A percentile compares a stretch with the other conserved stretches of the same genome.
Evolutionary conservation across 2,329 filamentous ascomycete genomes (phyloP).

Genomic region (Penicillium sp.): DNA sequence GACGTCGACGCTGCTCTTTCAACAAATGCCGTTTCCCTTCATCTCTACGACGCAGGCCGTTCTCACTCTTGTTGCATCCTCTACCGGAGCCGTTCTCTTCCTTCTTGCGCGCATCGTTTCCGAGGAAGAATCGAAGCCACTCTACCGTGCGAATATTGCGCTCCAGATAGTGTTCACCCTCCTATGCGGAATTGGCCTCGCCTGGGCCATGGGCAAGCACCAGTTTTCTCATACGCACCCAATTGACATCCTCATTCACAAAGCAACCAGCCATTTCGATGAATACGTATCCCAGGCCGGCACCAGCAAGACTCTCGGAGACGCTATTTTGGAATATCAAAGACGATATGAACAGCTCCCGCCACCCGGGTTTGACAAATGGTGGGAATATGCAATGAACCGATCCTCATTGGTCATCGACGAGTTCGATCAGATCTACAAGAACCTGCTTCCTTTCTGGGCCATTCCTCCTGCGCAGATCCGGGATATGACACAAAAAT

Average conservation of each 20-base stretch:
- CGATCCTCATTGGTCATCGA: slow-evolving; percentile 53
- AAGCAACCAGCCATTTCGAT: slow-evolving; percentile 47
- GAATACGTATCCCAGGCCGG: slow-evolving; percentile 47
- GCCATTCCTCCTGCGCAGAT: slow-evolving; percentile 49
- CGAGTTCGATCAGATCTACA: slow-evolving; percentile 56
- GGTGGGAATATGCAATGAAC: slow-evolving; percentile 53
- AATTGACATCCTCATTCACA: slow-evolving; percentile 51
- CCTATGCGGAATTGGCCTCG: slow-evolving; percentile 41
- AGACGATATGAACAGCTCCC: slow-evolving; percentile 51
- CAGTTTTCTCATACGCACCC: slow-evolving; percentile 47
- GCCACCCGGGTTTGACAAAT: slow-evolving; percentile 56
- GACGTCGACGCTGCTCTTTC: slow-evolving; percentile 31
- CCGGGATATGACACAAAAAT: slow-evolving; percentile 49
- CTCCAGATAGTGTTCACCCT: slow-evolving; percentile 38
- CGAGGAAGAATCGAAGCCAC: slow-evolving; percentile 28
- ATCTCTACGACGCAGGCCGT: slow-evolving; percentile 26
- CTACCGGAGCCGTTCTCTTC: slow-evolving; percentile 27
- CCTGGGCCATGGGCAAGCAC: slow-evolving; percentile 40
- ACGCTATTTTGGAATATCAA: slow-evolving; percentile 50
- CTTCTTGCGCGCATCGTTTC: slow-evolving; percentile 24
- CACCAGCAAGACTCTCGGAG: slow-evolving; percentile 44
- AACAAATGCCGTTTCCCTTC: slow-evolving; percentile 30
- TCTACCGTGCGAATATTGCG: slow-evolving; percentile 26
- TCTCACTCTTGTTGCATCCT: slow-evolving; percentile 31
- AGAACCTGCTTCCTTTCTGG: slow-evolving; percentile 54